A percentile compares a stretch with the other conserved stretches of the same genome.
Evolutionary conservation across 139 green algal genomes (phyloP).

Genomic region (Deuterostichococcus epilithicus): DNA sequence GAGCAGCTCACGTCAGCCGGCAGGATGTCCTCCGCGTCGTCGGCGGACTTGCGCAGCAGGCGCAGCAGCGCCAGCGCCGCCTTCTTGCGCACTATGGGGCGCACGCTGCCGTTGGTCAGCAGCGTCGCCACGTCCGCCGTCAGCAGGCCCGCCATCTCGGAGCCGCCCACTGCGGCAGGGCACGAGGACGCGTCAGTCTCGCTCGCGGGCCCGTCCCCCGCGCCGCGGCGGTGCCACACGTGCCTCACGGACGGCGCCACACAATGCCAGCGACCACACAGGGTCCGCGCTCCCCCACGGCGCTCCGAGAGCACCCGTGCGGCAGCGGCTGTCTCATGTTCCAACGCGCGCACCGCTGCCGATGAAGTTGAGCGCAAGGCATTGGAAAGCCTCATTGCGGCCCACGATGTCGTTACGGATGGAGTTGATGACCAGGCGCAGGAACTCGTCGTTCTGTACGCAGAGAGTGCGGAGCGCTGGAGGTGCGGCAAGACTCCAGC

Average conservation of each 20-base stretch:
- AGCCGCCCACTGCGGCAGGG: constrained; percentile 80
- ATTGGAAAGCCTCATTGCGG: constrained; percentile 94
- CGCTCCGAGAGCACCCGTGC: too few species aligned
- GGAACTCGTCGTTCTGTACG: constrained; percentile 90
- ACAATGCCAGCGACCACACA: too few species aligned
- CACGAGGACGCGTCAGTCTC: too few species aligned
- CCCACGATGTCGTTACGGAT: constrained; percentile 91
- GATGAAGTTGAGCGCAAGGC: constrained; percentile 86
- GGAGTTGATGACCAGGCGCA: constrained; percentile 95
- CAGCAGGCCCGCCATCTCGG: constrained; percentile 93
- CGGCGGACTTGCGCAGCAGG: constrained; percentile 84
- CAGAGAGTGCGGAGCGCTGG: background rate
- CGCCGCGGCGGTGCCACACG: too few species aligned
- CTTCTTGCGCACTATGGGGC: constrained; percentile 94
- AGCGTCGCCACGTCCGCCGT: constrained; percentile 88
- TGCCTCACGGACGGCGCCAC: too few species aligned
- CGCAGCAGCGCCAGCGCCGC: constrained; percentile 92
- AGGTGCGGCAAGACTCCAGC: too few species aligned
- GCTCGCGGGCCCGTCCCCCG: too few species aligned
- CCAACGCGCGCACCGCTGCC: constrained; percentile 63
- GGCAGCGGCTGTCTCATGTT: background rate
- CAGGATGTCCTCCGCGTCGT: constrained; percentile 64
- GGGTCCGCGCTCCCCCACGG: too few species aligned
- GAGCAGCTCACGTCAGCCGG: constrained; percentile 44
- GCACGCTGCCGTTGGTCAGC: constrained; percentile 71